Percentiles rank a stretch among this genome's conserved stretches.
Conservation (phyloP, 371 early-diverging fungal species). For the Apophysomyces ossiformis region DNA sequence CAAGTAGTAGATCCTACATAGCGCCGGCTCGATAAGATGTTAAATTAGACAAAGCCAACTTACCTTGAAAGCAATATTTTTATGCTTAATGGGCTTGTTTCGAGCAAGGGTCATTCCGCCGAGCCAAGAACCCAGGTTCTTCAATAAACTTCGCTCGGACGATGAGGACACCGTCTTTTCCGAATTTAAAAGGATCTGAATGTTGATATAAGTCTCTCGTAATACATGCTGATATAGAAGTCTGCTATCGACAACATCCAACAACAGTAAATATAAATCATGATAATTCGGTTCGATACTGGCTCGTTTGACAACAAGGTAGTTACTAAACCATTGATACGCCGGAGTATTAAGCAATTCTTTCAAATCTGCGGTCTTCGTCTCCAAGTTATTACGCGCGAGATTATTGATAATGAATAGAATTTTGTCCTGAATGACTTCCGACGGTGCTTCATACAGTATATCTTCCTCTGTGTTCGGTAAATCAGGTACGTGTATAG, state of each 20-base stretch:
- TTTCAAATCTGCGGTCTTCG: constrained; percentile 81
- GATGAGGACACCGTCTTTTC: constrained; percentile 92
- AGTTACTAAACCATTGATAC: constrained; percentile 91
- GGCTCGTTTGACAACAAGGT: constrained; percentile 92
- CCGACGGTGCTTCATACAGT: constrained; percentile 65
- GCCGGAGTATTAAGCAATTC: constrained; percentile 66
- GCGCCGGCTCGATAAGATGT: not conserved
- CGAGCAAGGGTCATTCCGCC: constrained; percentile 95
- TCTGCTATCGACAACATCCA: constrained; percentile 71
- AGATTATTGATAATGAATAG: constrained; percentile 97
- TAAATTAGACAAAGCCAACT: not conserved
- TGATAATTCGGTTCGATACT: constrained; percentile 97
- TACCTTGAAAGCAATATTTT: constrained; percentile 91
- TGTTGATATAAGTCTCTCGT: constrained; percentile 88
- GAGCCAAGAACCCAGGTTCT: constrained; percentile 97
- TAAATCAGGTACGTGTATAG: constrained; percentile 50
- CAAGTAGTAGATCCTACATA: constrained; percentile 79
- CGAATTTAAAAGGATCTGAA: constrained; percentile 87
- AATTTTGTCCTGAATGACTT: constrained; percentile 88
- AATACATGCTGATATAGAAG: constrained; percentile 75
- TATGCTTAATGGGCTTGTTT: constrained; percentile 92
- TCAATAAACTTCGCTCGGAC: constrained; percentile 85
- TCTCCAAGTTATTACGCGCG: constrained; percentile 82
- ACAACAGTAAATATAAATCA: constrained; percentile 78
- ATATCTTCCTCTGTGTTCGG: constrained; percentile 31